Base-by-base conservation (phyloP, 208 protist species). In the Leptomonas seymouri region DNA sequence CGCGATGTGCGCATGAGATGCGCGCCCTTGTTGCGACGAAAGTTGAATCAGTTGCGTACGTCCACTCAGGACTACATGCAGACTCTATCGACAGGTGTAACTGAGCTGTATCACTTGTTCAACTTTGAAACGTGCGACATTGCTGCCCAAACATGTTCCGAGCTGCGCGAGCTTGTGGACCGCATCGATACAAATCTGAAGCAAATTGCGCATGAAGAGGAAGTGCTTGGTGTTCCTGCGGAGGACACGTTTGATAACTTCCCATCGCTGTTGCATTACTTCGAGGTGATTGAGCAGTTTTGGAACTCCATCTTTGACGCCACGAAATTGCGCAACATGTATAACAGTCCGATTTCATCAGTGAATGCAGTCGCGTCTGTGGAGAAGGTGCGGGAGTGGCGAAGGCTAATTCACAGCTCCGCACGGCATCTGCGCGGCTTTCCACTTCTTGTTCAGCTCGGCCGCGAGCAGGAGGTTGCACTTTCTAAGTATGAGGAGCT, bases 251-350 rank as follows among this genome's bases (percentile, higher is more conserved):
- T 94, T 77, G 88, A 93, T 3, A 74, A 86, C 55, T 78, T 91
- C 53, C 71, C 84, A 36, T 70, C 82, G 5, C 51, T 91, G 28
- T 36, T 90, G 51, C 82, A 80, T 25, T 74, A 82, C 14, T 95
- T 95, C 75, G 89, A 94, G 25, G 83, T 83, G 21, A 83, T 97
- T 28, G 88, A 93, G 71, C 89, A 95, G 67, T 97, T 89, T 73
- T 97, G 92, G 90, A 68, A 64, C 34, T 54, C 76, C 15, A 42
- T 95, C 39, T 87, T 90, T 68, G 61, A 86, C 39, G 80, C 82
- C 7, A 86, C 84, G 28, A 76, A 70, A 16, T 56, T 97, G 61
- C 78, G 73, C 34, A 81, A 91, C 42, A 90, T 92, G 67, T 95
- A 97, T 66, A 80, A 63, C n/a, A 81, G 62, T 23, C 75, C 92